Conservation (phyloP, 371 early-diverging fungal species). For the Rhizomucor pusillus region DNA sequence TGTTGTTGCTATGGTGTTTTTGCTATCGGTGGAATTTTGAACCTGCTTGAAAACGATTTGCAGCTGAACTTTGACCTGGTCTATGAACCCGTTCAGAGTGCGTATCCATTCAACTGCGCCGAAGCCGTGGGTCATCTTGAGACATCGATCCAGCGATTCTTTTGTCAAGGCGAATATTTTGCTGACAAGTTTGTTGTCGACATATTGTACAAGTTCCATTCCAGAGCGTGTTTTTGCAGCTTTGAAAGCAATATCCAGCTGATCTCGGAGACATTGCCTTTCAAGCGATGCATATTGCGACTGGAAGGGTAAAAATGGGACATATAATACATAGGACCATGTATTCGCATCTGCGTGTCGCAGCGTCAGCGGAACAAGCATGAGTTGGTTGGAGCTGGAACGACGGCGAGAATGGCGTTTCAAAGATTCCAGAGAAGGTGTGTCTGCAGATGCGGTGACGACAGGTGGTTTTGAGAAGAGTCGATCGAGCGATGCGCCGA, state of each 20-base stretch:
- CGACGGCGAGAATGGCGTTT: conserved; percentile 16
- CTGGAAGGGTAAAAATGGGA: conserved; percentile 62
- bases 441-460: conserved; percentile 18
- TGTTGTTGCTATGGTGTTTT: neutral
- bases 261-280: conserved; percentile 30
- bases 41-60: conserved; percentile 9
- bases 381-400: conserved; percentile 12
- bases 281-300: conserved; percentile 61
- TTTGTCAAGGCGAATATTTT: conserved; percentile 44
- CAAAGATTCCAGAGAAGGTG: conserved; percentile 13
- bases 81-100: conserved; percentile 51
- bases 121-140: conserved; percentile 63
- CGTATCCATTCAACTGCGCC: conserved; percentile 54
- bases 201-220: conserved; percentile 11
- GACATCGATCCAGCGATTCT: conserved; percentile 50
- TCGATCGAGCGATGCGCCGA: conserved; percentile 54
- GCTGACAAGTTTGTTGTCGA: conserved; percentile 23
- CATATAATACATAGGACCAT: conserved; percentile 56
- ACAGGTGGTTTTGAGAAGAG: conserved; percentile 47
- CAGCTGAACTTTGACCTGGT: conserved; percentile 37
- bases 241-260: conserved; percentile 26
- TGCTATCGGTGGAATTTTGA: conserved; percentile 1
- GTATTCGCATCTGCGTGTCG: conserved; percentile 34
- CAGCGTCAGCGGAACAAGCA: conserved; percentile 19
- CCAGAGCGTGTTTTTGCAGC: conserved; percentile 6